phyloP scores from a whole-genome alignment of 2,329 filamentous ascomycete species.

The Aspergillus fructus region DNA sequence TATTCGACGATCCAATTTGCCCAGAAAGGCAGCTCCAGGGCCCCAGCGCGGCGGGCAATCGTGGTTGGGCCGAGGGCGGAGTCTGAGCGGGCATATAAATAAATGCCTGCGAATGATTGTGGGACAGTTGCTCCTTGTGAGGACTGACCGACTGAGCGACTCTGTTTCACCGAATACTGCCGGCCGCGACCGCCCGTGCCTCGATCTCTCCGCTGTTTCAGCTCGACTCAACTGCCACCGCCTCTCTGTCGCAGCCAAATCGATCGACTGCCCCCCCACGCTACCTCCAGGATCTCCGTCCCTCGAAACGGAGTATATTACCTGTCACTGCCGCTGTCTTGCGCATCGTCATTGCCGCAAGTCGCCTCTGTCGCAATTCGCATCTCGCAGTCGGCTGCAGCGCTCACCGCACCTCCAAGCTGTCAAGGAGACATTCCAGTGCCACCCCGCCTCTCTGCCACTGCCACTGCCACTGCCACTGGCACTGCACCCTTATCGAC shows the following conservation, averaged over 20 bases:
- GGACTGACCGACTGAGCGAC: too few relatives aligned
- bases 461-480: neutral
- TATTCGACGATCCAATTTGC: conserved; percentile 15
- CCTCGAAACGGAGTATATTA: conserved; percentile 5
- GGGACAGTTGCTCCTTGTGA: too few relatives aligned
- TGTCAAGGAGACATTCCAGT: conserved; percentile 12
- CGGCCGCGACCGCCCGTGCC: conserved; percentile 12
- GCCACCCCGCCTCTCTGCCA: conserved; percentile 7
- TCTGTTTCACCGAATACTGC: conserved; percentile 4
- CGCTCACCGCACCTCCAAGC: conserved; percentile 1
- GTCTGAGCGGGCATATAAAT: neutral
- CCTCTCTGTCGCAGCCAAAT: neutral
- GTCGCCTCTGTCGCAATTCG: neutral
- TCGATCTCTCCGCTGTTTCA: conserved; percentile 1
- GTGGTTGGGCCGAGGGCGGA: conserved; percentile 10
- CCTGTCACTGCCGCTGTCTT: neutral
- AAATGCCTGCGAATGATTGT: neutral
- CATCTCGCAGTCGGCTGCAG: neutral
- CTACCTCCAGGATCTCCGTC: conserved; percentile 7
- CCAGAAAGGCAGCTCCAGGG: conserved; percentile 9
- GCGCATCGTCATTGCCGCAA: neutral
- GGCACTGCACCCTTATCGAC: conserved; percentile 6
- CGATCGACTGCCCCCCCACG: conserved; percentile 11
- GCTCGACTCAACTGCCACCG: neutral
- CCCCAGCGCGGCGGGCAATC: conserved; percentile 11